Base-by-base conservation (phyloP, 257 asterid species). In the Jacaranda mimosifolia region DNA sequence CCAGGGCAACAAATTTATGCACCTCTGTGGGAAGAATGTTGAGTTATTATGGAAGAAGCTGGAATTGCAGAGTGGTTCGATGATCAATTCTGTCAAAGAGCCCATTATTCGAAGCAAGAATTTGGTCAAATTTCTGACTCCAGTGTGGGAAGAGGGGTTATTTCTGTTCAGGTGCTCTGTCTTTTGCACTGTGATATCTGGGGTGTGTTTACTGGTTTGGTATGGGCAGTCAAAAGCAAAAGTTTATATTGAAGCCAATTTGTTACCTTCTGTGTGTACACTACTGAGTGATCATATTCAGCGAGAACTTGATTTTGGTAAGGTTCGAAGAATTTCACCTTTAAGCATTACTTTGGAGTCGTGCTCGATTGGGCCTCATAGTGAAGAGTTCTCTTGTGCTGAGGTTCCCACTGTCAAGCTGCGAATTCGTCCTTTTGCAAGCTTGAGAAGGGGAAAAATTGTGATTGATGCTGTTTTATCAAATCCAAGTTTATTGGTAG, bases 341-440 rank as follows among this genome's bases (percentile, higher is more conserved):
- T 80, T 96, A 79, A 90, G 99, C 85, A 91, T 96, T 77, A 93
- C 98, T 45, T 63, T 96, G 83, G 99, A 96, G 84, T 88, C 99
- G 1, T 96, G 98, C 82, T 93, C 97, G 7, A 40, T 96, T 73
- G 99, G 99, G 65, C 96, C 99, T 70, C 97, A 90, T 52, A 74
- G 81, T 56, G 95, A 88, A 80, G 99, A 96, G 87, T 96, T 96
- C 81, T 96, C 99, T 13, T 93, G 99, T 74, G 97, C 89, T 3
- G 98, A 93, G 85, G 90, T 88, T 65, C 90, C 98, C 57, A 81
- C 90, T 53, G 85, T 91, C 75, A 96, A 96, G 87, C 86, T 96
- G 38, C 91, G 96, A 19, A 83, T 96, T 70, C 97, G 86, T 57
- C 99, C 99, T 48, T 93, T 96, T 82, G 90, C 98, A 3, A 96